Base-by-base conservation (phyloP, 768 basidiomycete genomes). In the Pleurotus cornucopiae region DNA sequence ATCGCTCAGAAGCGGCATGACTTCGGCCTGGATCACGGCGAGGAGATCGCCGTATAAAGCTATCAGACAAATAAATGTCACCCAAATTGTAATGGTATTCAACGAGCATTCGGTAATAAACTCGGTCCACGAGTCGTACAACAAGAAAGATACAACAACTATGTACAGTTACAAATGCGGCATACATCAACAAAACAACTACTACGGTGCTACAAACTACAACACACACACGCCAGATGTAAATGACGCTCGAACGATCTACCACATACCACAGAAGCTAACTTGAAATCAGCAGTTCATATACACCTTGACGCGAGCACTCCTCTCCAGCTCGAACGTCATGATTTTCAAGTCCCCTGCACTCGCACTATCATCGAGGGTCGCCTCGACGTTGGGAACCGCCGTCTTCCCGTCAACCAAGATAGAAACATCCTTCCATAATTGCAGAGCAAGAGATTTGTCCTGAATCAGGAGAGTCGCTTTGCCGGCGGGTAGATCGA, bases 1-100 rank as follows among this genome's bases (percentile, higher is more conserved):
- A 72, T 80, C 46, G 73, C 78, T n/a, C 51, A 53, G 20, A 21
- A 70, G 48, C 40, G 71, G 66, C 57, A 61, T 56, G 45, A 55
- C 13, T 56, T 57, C 37, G 49, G 48, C 3, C 13, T 48, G 5
- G 58, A 58, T 12, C 44, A 58, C 38, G 55, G 57, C 30, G 41
- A 41, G 9, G 58, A 43, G 18, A 21, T 44, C 7, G 20, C 41
- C 4, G 0, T 21, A n/a, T 44, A 44, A 12, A 16, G 14, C 6
- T 3, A 34, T 0, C 7, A 9, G 30, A 34, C 30, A 34, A 34
- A 2, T 7, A 16, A 44, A 12, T n/a, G 41, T 1, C 9, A 6
- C 7, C 2, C 41, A n/a, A 43, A 21, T 13, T 44, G 13, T 14
- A n/a, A 21, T 44, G 20, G 13, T 44, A 44, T 44, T 21, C 16